Evolutionary conservation across 2,329 filamentous ascomycete species (phyloP), one percentile per base, ranked within the genome.

Genomic region (Colletotrichum sublineola): DNA sequence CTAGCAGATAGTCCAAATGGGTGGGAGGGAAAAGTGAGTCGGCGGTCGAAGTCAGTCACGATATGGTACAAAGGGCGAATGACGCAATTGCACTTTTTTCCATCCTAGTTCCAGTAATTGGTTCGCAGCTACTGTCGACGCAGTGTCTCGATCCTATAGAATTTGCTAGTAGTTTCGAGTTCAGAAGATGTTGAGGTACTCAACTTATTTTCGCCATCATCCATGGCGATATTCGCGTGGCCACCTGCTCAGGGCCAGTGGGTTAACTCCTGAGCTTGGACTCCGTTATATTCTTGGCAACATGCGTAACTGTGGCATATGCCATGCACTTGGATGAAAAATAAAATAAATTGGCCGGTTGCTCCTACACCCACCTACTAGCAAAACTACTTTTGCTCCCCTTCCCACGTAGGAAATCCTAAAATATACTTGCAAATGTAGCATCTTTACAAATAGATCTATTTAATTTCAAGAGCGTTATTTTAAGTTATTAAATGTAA

Each of bases 61-160:
- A 46, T 20, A 46, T 5, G 44, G 7, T n/a, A 46, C 7, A 9
- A 14, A 46, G 20, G 14, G 20, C 20, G 8, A n/a, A n/a, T 8
- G 20, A 18, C 15, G 2, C 2, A 40, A 44, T 18, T 4, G 15
- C 42, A 44, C 1, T 40, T 40, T 40, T 40, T 9, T 9, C 38
- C 38, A 9, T 11, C 2, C 38, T 44, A 18, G 42, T 44, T 5
- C 18, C 42, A 24, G 12, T 53, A 84, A 87, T 78, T 90, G 89
- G 89, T 90, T 90, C 77, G 82, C 86, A 3, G 85, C 87, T 42
- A 89, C 85, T 55, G 90, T 93, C 91, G 91, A 91, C 38, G 93
- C 29, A 89, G 93, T 50, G 88, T 91, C 11, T 88, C 89, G 1
- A 86, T 92, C 50, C 82, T 0, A 93, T 93, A 89, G 91, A 86